These are phyloP conservation scores for Fraxinus sp. DNA, from an alignment of 305 asterid genomes.

Conservation along the genomic window DNA sequence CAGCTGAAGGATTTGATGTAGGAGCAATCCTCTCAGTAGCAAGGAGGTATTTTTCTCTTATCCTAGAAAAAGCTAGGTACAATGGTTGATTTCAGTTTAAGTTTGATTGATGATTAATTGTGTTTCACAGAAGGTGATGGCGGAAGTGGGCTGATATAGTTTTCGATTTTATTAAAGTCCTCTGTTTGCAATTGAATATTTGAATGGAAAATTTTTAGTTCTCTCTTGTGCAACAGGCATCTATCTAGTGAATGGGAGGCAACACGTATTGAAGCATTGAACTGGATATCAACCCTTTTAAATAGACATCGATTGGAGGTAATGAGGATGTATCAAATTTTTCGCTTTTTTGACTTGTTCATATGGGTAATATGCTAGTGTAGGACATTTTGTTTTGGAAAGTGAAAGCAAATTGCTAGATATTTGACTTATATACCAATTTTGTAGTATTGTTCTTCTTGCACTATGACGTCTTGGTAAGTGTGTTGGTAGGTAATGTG, in stretches of 20 bases:
- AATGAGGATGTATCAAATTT: constrained; percentile 20
- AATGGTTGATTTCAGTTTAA: constrained; percentile 12
- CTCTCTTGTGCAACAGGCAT: not conserved
- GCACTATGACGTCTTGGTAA: not conserved
- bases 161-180: not conserved
- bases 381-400: not conserved
- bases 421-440: not conserved
- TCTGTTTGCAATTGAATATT: not conserved
- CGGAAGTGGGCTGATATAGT: constrained; percentile 16
- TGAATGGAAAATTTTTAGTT: not conserved
- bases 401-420: not conserved
- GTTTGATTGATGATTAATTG: constrained; percentile 14
- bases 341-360: not conserved
- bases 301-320: constrained; percentile 79
- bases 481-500: not conserved
- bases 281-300: constrained; percentile 83
- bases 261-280: constrained; percentile 79
- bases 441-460: not conserved
- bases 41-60: constrained; percentile 58
- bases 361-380: not conserved
- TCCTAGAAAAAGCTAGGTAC: constrained; percentile 17
- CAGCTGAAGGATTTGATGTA: constrained; percentile 87
- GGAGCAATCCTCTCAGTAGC: constrained; percentile 86
- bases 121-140: constrained; percentile 12
- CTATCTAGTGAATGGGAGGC: not conserved